phyloP scores from a whole-genome alignment of 208 protist species.

The Acanthamoeba castellanii region DNA sequence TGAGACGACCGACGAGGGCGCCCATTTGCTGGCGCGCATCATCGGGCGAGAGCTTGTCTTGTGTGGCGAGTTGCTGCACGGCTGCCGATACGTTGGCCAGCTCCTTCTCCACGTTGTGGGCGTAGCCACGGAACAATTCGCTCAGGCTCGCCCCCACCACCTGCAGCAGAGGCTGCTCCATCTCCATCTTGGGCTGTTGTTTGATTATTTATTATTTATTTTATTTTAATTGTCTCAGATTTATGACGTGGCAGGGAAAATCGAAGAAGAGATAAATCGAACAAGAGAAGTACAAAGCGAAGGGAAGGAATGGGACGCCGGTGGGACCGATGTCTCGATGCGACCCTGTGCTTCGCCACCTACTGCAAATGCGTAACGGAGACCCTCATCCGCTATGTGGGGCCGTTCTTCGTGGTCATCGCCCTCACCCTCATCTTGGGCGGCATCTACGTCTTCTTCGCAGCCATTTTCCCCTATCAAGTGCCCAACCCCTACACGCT shows the following conservation, averaged over 20 bases:
- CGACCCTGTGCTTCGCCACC: not conserved
- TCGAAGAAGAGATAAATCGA: not conserved
- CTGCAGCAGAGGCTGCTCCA: slow-evolving; percentile 63
- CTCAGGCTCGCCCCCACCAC: slow-evolving; percentile 18
- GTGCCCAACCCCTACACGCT: not conserved
- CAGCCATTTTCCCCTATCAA: slow-evolving; percentile 66
- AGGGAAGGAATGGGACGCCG: not conserved
- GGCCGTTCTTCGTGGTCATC: slow-evolving; percentile 55
- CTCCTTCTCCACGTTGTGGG: slow-evolving; percentile 66
- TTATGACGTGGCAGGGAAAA: no score
- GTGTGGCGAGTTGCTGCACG: slow-evolving; percentile 4
- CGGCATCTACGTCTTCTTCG: slow-evolving; percentile 66
- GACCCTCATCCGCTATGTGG: slow-evolving; percentile 29
- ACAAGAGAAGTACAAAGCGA: not conserved
- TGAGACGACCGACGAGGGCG: slow-evolving; percentile 53
- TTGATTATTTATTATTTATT: no score
- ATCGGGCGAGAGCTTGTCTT: not conserved
- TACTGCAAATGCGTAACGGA: slow-evolving; percentile 40
- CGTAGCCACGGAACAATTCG: slow-evolving; percentile 28
- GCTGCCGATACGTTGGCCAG: not conserved
- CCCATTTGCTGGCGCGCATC: slow-evolving; percentile 34
- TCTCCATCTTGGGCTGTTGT: slow-evolving; percentile 68
- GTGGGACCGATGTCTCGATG: slow-evolving; percentile 1
- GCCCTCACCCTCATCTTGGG: slow-evolving; percentile 40
- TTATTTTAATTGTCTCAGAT: no score